These are phyloP conservation scores for Gossypium gossypioides DNA, from an alignment of 441 rosid genomes.

Conservation along the genomic window DNA sequence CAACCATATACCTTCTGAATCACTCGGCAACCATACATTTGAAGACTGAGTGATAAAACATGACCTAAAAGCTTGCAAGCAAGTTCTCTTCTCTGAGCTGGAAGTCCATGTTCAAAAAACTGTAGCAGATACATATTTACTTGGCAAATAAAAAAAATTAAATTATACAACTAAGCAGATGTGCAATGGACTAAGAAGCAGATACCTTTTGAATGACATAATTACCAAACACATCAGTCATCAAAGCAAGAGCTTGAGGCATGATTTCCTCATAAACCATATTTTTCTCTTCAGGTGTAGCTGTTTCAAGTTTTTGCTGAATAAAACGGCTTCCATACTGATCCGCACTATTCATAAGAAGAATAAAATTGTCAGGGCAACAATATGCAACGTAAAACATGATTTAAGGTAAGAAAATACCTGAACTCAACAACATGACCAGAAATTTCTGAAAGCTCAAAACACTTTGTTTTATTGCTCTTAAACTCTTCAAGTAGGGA, in stretches of 20 bases:
- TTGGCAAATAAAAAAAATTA: neutral
- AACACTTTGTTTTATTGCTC: conserved; percentile 62
- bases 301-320: conserved; percentile 87
- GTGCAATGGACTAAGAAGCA: neutral
- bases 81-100: conserved; percentile 60
- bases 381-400: neutral
- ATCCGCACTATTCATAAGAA: conserved; percentile 47
- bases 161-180: neutral
- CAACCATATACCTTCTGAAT: conserved; percentile 49
- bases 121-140: conserved; percentile 18
- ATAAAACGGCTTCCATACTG: conserved; percentile 87
- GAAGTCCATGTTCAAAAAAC: conserved; percentile 83
- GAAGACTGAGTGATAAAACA: conserved; percentile 63
- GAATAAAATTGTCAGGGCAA: neutral
- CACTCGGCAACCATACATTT: conserved; percentile 84
- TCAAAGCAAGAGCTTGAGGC: conserved; percentile 69
- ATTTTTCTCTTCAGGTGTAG: conserved; percentile 62
- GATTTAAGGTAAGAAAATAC: conserved; percentile 21
- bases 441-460: conserved; percentile 67
- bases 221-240: conserved; percentile 90
- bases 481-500: conserved; percentile 79
- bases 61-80: conserved; percentile 55
- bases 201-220: conserved; percentile 84
- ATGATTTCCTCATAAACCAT: conserved; percentile 76
- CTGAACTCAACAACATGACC: conserved; percentile 86